Base-by-base conservation (phyloP, 805 yeast species). In the Ogataea pini region DNA sequence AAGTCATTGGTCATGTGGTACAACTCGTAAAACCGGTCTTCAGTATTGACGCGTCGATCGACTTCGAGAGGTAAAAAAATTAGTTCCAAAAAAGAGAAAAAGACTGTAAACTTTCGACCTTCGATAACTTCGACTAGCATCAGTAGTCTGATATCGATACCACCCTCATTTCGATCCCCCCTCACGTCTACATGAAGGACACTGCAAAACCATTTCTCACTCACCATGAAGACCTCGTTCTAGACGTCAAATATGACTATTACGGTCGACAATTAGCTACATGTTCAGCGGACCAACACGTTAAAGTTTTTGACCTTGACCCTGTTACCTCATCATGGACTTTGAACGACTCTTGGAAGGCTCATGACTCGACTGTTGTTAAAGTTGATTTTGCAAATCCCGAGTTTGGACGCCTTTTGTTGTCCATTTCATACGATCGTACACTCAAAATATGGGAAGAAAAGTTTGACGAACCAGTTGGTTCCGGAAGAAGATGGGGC, bases 181-280 rank as follows among this genome's bases (percentile, higher is more conserved):
- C n/a, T n/a, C n/a, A n/a, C n/a, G n/a, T n/a, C n/a, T n/a, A n/a
- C 44, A 65, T 68, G 72, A 62, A 50, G 44, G 62, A 64, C 36
- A 46, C 56, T 22, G 76, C 78, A 76, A 83, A 82, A 59, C 89
- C 96, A 3, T 85, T 92, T 58, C 76, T 84, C 13, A 86, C 97
- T 0, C 95, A 95, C 29, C 98, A 94, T 65, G 96, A 89, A 60
- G 99, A 94, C 65, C 76, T 92, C 47, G 82, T 92, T 38, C 95
- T 91, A 57, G 97, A 91, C 60, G 82, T 91, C 19, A 83, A 89
- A 17, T 94, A 91, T 67, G 96, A 94, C 67, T 92, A 86, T 68
- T 92, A 92, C 63, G 98, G 99, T 1, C 81, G 83, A 46, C 88
- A 90, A 52, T 73, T 94, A 48, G 99, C 98, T 2, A 92, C 97